Evolutionary conservation across 495 filamentous ascomycete genomes (phyloP).

Genomic region (Extremus antarcticus): DNA sequence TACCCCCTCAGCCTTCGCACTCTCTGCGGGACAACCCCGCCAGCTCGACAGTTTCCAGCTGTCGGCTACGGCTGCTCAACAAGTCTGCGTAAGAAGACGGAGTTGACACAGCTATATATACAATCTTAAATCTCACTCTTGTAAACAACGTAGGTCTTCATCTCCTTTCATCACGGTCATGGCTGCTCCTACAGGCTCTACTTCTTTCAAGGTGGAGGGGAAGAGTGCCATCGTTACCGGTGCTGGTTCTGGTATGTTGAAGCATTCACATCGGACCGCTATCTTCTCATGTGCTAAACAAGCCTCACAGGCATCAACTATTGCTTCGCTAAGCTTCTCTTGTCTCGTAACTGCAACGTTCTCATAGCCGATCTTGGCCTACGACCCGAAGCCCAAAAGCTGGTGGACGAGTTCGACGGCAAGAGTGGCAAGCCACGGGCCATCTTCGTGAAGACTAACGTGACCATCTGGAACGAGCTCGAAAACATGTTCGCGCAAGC

Average conservation of each 20-base stretch:
- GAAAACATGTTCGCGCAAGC: conserved; percentile 46
- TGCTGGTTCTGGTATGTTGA: conserved; percentile 52
- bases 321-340: conserved; percentile 47
- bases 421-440: conserved; percentile 31
- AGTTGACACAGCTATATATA: not conserved
- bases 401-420: conserved; percentile 41
- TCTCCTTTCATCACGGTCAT: conserved; percentile 2
- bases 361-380: conserved; percentile 55
- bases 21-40: too few relatives aligned
- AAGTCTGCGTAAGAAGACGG: not conserved
- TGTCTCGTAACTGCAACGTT: conserved; percentile 51
- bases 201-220: conserved; percentile 40
- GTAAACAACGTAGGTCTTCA: not conserved
- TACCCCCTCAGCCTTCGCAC: not conserved
- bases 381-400: conserved; percentile 49
- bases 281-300: not conserved
- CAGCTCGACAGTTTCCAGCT: not conserved
- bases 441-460: conserved; percentile 54
- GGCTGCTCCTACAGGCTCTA: conserved; percentile 12
- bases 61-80: not conserved
- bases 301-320: conserved; percentile 47
- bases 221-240: conserved; percentile 62
- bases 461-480: conserved; percentile 49
- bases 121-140: not conserved
- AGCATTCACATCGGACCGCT: not conserved